Evolutionary conservation across 352 stramenopile species (phyloP).

Genomic region (Pythium guiyangense): DNA sequence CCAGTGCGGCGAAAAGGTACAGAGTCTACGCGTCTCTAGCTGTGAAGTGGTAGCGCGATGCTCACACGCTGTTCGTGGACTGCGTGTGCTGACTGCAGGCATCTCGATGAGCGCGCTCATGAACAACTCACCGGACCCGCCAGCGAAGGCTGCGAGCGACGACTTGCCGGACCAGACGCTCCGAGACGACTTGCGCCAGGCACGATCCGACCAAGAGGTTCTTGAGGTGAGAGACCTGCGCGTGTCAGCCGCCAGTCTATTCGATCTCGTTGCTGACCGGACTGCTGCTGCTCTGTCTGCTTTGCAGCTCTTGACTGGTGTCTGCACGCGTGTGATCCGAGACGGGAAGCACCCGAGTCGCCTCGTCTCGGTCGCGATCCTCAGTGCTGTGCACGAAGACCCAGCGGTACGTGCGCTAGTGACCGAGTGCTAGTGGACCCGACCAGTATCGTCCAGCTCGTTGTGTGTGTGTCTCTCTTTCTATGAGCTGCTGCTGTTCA

Average conservation of each 20-base stretch:
- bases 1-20: constrained; percentile 33
- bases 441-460: too few relatives aligned
- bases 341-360: constrained; percentile 49
- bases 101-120: constrained; percentile 61
- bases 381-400: constrained; percentile 55
- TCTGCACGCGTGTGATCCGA: constrained; percentile 49
- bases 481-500: background rate
- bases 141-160: constrained; percentile 10
- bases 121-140: constrained; percentile 30
- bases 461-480: background rate
- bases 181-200: constrained; percentile 29
- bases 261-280: background rate
- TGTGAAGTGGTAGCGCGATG: background rate
- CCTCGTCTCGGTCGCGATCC: constrained; percentile 50
- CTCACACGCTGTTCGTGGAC: background rate
- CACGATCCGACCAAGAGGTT: constrained; percentile 24
- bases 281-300: background rate
- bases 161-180: constrained; percentile 50
- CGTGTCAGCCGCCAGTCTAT: background rate
- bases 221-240: constrained; percentile 33
- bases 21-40: background rate
- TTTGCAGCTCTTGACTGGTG: constrained; percentile 38
- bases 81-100: background rate
- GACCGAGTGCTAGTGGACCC: background rate
- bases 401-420: constrained; percentile 21